Percentiles rank a stretch among this genome's conserved stretches.
Conservation (phyloP, 176 grass and related monocot genomes). For the Tuctoria greenei region DNA sequence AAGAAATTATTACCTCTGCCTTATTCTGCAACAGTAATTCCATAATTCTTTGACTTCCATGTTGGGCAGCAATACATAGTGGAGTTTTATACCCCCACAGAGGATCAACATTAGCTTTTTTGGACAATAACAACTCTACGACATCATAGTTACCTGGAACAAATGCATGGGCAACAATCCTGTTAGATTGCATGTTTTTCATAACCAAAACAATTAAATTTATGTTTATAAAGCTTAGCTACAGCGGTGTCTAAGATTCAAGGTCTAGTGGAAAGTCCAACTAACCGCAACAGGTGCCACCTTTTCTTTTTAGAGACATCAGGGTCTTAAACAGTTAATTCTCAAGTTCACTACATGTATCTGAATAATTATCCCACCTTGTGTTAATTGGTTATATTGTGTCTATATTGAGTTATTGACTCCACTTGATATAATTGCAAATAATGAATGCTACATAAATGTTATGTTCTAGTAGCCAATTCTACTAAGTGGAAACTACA, state of each 20-base stretch:
- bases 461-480: not conserved
- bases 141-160: not conserved
- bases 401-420: not conserved
- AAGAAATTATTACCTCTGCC: slow-evolving; percentile 8
- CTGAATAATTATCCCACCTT: not conserved
- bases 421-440: not conserved
- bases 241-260: not conserved
- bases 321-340: not conserved
- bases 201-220: not conserved
- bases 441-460: not conserved
- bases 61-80: slow-evolving; percentile 23
- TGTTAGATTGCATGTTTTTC: not conserved
- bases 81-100: not conserved
- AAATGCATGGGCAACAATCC: not conserved
- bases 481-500: not conserved
- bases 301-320: not conserved
- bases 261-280: not conserved
- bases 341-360: not conserved
- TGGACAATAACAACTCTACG: slow-evolving; percentile 3
- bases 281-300: not conserved
- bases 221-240: not conserved
- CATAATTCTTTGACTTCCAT: slow-evolving; percentile 20
- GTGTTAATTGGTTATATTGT: not conserved
- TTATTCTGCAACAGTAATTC: slow-evolving; percentile 5
- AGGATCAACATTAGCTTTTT: not conserved